Evolutionary conservation across 2,329 filamentous ascomycete species (phyloP), one percentile per base, ranked within the genome.

Genomic region (Xenosphaeropsis pyriputrescens): DNA sequence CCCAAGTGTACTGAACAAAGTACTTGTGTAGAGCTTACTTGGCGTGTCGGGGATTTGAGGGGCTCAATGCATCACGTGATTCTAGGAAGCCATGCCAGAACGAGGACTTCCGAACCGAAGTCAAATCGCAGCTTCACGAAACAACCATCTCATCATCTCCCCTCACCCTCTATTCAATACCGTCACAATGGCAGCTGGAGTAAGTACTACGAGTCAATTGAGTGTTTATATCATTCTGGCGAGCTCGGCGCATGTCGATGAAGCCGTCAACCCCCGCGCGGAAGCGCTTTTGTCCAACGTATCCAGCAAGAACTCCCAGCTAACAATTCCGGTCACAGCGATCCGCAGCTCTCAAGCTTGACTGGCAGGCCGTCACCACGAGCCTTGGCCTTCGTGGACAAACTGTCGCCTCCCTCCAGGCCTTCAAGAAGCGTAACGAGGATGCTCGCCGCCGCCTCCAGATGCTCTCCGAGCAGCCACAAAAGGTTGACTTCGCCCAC

Each of bases 371-470:
- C 70, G 77, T 98, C 58, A 81, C 81, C 66, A 77, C 75, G 67
- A 93, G 89, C 59, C 86, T 98, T 57, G 89, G 89, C 63, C 85
- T 98, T 63, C 85, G 85, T 64, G 91, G 91, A 62, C 84, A 86
- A 70, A 98, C 91, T 52, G 88, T 85, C 52, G 68, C 80, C 55
- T 82, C 89, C 45, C 85, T 98, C 45, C 81, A 89, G 62, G 75
- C 85, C 50, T 98, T 98, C 81, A 98, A 98, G 78, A 91, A 94
- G 79, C 88, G 91, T 69, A 95, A 96, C 73, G 91, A 98, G 61
- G 88, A 95, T 62, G 89, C 85, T 59, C 88, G 89, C 67, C 89
- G 91, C 70, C 89, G 89, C 68, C 73, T 98, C 45, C 77, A 82
- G 63, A 55, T 75, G 45, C 85, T 98, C 42, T 78, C 75, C 47